Conservation (phyloP, 73 alveolate genomes). For the Tetrahymena malaccensis region DNA sequence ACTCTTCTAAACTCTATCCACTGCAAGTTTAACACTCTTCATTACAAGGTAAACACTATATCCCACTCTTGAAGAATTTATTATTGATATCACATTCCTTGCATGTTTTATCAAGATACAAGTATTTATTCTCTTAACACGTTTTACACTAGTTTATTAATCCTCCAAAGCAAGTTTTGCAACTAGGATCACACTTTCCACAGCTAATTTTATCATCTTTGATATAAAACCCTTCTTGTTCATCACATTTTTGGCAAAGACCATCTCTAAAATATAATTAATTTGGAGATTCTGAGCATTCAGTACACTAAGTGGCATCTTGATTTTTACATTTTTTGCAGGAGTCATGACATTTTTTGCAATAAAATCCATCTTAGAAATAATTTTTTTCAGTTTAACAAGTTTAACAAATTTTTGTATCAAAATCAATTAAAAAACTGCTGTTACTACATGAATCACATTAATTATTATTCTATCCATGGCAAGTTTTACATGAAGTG, state of each 20-base stretch:
- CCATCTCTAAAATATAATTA: neutral
- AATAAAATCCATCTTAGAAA: neutral
- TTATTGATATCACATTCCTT: neutral
- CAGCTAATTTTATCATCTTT: neutral
- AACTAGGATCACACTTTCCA: neutral
- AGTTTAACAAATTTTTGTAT: neutral
- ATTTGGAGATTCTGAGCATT: neutral
- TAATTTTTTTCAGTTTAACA: neutral
- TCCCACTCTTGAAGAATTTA: neutral
- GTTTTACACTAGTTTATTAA: neutral
- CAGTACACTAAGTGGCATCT: neutral
- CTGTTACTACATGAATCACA: neutral
- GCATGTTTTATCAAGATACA: neutral
- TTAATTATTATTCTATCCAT: neutral
- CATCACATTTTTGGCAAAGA: neutral
- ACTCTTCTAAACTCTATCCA: neutral
- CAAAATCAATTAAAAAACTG: neutral
- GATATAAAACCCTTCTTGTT: neutral
- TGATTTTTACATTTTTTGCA: neutral
- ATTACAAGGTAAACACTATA: neutral
- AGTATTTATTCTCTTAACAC: neutral
- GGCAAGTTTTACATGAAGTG: neutral
- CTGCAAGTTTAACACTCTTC: neutral
- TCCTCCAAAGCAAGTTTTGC: neutral
- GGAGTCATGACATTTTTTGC: neutral